Evolutionary conservation across 768 basidiomycete genomes (phyloP).

Genomic region (Phlegmacium glaucopus): DNA sequence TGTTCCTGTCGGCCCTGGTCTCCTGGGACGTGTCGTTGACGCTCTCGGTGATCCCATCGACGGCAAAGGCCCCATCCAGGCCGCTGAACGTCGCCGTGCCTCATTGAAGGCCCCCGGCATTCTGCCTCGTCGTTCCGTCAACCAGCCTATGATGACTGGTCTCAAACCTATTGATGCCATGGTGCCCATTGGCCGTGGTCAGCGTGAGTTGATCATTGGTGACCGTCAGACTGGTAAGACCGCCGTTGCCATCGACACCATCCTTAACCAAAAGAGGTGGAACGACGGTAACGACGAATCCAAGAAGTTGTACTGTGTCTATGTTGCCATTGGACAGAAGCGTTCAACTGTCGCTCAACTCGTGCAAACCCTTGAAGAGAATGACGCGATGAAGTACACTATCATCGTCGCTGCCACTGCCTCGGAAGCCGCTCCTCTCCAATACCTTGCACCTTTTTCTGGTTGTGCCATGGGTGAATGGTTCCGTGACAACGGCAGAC

Average conservation of each 20-base stretch:
- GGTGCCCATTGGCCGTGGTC: conserved; percentile 99
- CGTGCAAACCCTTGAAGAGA: conserved; percentile 99
- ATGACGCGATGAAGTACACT: conserved; percentile 99
- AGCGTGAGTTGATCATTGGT: conserved; percentile 99
- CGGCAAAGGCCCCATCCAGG: conserved; percentile 96
- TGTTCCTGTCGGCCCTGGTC: conserved; percentile 95
- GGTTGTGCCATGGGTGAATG: conserved; percentile 99
- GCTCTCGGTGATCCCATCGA: conserved; percentile 99
- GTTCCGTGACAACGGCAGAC: conserved; percentile 99
- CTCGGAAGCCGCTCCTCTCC: conserved; percentile 97
- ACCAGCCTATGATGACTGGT: conserved; percentile 99
- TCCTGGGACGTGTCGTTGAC: conserved; percentile 99
- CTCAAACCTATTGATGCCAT: conserved; percentile 99
- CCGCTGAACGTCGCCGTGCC: conserved; percentile 92
- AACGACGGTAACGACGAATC: conserved; percentile 96
- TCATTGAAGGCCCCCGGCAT: conserved; percentile 99
- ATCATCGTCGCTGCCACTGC: conserved; percentile 99
- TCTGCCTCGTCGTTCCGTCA: conserved; percentile 97
- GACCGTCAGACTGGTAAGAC: conserved; percentile 99
- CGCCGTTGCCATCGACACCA: conserved; percentile 99
- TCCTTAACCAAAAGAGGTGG: conserved; percentile 99
- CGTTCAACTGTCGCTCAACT: conserved; percentile 99
- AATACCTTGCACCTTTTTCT: conserved; percentile 99
- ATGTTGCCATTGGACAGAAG: conserved; percentile 99
- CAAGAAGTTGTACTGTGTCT: conserved; percentile 99